phyloP scores from a whole-genome alignment of 441 rosid genomes.

The Populus tomentosa region DNA sequence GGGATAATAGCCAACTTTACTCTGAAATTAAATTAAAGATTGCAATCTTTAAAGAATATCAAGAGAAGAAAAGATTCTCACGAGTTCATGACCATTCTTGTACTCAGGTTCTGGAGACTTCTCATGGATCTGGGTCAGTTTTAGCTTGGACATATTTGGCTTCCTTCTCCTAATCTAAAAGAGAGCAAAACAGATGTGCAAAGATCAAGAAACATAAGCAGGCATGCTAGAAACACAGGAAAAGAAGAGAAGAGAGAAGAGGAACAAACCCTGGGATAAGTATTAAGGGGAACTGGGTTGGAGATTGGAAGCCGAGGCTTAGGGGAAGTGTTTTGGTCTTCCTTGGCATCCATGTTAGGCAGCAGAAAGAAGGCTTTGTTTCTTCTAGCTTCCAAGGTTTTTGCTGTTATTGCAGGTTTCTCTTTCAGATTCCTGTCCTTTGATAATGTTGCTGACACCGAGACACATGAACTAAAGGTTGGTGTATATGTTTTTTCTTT shows the following conservation, averaged over 20 bases:
- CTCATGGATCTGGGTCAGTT: conserved; percentile 25
- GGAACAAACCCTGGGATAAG: conserved; percentile 20
- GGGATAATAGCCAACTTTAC: background rate
- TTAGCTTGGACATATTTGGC: conserved; percentile 23
- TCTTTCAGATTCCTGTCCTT: background rate
- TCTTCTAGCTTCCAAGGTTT: background rate
- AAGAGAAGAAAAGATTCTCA: conserved; percentile 5
- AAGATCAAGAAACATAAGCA: conserved; percentile 4
- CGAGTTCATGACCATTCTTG: conserved; percentile 19
- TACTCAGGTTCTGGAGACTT: conserved; percentile 25
- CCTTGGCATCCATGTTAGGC: conserved; percentile 8
- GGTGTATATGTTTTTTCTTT: background rate
- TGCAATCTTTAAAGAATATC: background rate
- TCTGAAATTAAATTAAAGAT: background rate
- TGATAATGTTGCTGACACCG: background rate
- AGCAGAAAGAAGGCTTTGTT: background rate
- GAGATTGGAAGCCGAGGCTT: conserved; percentile 3
- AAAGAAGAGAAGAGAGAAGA: background rate
- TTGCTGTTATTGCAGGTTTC: background rate
- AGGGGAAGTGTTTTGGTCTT: conserved; percentile 13
- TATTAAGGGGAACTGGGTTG: conserved; percentile 9
- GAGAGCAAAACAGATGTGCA: conserved; percentile 6
- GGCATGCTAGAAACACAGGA: background rate
- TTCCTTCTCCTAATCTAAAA: conserved; percentile 30
- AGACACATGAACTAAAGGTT: background rate